Conservation (phyloP, 495 filamentous ascomycete species). For the Podospora pseudoanserina region DNA sequence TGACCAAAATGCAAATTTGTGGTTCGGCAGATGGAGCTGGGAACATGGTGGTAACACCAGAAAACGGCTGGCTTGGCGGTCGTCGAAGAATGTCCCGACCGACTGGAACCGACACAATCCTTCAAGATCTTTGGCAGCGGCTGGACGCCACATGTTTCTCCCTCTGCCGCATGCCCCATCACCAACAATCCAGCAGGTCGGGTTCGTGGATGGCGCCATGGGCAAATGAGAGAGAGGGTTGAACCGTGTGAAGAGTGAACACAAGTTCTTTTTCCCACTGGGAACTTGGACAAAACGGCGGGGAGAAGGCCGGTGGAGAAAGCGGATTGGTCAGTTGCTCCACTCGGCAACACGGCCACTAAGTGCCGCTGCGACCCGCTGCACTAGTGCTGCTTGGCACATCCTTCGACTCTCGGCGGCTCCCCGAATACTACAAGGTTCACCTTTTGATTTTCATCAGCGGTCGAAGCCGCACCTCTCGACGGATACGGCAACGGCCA, state of each 20-base stretch:
- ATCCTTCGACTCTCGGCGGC: background rate
- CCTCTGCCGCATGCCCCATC: no score
- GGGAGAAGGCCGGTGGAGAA: background rate
- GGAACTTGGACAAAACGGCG: background rate
- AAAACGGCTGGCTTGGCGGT: background rate
- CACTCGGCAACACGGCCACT: background rate
- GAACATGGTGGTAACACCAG: background rate
- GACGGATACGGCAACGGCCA: background rate
- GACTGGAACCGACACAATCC: background rate
- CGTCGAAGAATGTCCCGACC: background rate
- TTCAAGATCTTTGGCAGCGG: background rate
- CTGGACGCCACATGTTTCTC: no score
- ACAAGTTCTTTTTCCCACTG: background rate
- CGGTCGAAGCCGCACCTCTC: background rate
- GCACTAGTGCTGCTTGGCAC: background rate
- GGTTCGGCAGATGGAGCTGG: background rate
- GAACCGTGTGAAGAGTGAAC: no score
- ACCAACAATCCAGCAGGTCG: background rate
- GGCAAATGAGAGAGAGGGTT: background rate
- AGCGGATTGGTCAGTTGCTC: background rate
- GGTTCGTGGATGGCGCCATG: background rate
- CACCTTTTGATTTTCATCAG: background rate
- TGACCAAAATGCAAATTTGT: no score
- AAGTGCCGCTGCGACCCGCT: background rate
- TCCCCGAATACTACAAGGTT: no score